These are phyloP conservation scores for Prunus mume DNA, from an alignment of 306 rosid species.

Conservation along the genomic window DNA sequence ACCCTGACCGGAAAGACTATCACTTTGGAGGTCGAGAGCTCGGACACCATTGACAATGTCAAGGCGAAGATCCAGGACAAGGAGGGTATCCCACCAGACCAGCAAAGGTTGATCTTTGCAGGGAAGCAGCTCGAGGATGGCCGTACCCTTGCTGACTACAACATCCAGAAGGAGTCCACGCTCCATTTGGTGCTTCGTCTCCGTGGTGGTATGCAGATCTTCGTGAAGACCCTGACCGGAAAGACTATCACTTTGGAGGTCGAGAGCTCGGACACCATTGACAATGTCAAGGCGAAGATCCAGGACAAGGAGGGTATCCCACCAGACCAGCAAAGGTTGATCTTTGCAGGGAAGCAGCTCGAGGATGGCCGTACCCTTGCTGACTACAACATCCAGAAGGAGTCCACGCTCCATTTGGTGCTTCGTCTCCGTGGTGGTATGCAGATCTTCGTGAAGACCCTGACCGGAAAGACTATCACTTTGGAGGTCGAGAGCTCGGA, in stretches of 20 bases:
- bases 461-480: constrained; percentile 58
- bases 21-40: constrained; percentile 60
- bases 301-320: constrained; percentile 79
- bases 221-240: constrained; percentile 61
- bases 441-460: constrained; percentile 67
- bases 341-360: constrained; percentile 67
- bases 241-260: constrained; percentile 69
- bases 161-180: constrained; percentile 72
- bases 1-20: constrained; percentile 74
- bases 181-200: constrained; percentile 70
- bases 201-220: constrained; percentile 78
- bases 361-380: constrained; percentile 70
- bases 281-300: constrained; percentile 67
- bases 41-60: constrained; percentile 67
- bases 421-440: constrained; percentile 70
- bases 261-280: constrained; percentile 58
- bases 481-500: constrained; percentile 60
- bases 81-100: constrained; percentile 77
- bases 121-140: constrained; percentile 76
- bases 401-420: constrained; percentile 65
- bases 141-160: constrained; percentile 64
- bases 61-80: constrained; percentile 72
- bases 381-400: constrained; percentile 71
- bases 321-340: constrained; percentile 68
- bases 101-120: constrained; percentile 65